Conservation (phyloP, 169 alveolate species). For the Eimeria acervulina region DNA sequence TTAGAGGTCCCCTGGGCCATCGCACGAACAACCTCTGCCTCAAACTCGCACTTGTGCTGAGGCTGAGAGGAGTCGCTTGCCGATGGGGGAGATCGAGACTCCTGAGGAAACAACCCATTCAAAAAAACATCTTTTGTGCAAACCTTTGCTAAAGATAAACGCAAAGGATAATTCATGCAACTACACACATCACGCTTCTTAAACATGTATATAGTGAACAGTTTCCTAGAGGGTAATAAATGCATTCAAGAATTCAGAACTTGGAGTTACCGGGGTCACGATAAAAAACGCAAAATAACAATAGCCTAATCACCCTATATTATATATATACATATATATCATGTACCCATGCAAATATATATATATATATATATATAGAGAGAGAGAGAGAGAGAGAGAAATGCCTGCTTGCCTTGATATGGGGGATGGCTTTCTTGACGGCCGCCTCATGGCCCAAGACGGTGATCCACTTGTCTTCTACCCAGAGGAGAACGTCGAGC, state of each 20-base stretch:
- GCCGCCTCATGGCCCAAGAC: slow-evolving; percentile 74
- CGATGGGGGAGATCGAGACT: slow-evolving; percentile 65
- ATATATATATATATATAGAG: background rate
- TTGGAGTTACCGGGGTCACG: no score
- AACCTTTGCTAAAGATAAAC: background rate
- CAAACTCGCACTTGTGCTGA: slow-evolving; percentile 42
- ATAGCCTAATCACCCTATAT: no score
- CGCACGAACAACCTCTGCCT: slow-evolving; percentile 64
- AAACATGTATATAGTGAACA: no score
- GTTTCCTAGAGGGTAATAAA: no score
- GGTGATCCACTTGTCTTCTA: slow-evolving; percentile 73
- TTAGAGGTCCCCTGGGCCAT: slow-evolving; percentile 63
- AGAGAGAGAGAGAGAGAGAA: background rate
- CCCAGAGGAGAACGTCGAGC: slow-evolving; percentile 80
- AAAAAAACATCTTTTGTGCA: no score
- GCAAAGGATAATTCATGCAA: background rate
- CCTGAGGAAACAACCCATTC: slow-evolving; percentile 17
- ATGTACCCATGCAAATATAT: background rate
- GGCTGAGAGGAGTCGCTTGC: slow-evolving; percentile 30
- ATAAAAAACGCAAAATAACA: no score
- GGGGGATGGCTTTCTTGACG: slow-evolving; percentile 72
- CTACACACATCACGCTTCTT: no score
- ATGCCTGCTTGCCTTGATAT: slow-evolving; percentile 67
- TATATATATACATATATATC: background rate
- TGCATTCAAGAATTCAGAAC: no score